phyloP scores from a whole-genome alignment of 2,329 filamentous ascomycete genomes.

The Cytospora chrysosperma region DNA sequence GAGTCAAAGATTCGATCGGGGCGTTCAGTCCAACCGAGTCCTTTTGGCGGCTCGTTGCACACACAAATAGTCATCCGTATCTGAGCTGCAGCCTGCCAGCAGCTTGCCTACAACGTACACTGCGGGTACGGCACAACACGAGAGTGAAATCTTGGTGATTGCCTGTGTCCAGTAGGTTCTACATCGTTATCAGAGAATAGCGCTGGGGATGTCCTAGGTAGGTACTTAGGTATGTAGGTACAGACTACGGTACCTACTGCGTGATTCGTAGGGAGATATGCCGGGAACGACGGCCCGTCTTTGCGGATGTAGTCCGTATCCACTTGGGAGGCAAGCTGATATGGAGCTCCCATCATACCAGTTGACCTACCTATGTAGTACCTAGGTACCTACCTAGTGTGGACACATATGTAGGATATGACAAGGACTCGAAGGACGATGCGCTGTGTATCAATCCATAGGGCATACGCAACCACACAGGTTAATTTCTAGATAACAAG shows the following conservation, averaged over 20 bases:
- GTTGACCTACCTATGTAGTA: too few species aligned
- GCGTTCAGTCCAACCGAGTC: neutral
- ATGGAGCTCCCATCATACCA: neutral
- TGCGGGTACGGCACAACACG: neutral
- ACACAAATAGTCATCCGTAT: neutral
- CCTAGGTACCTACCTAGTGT: too few species aligned
- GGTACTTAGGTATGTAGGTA: too few species aligned
- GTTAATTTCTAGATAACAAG: neutral
- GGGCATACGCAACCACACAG: neutral
- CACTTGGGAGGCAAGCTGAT: neutral
- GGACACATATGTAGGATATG: too few species aligned
- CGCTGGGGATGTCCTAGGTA: too few species aligned
- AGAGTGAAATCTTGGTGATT: neutral
- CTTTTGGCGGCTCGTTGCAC: neutral
- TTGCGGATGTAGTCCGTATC: slow-evolving; percentile 5
- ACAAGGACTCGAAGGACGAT: neutral
- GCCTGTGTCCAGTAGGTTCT: neutral
- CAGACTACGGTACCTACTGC: too few species aligned
- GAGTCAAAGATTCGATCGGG: neutral
- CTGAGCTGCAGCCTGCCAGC: neutral
- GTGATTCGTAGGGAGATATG: neutral
- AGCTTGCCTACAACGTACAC: neutral
- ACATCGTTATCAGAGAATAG: neutral
- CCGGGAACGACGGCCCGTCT: neutral
- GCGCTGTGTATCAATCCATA: neutral